phyloP scores from a whole-genome alignment of 345 rosid genomes.

The Eutrema yunnanense region DNA sequence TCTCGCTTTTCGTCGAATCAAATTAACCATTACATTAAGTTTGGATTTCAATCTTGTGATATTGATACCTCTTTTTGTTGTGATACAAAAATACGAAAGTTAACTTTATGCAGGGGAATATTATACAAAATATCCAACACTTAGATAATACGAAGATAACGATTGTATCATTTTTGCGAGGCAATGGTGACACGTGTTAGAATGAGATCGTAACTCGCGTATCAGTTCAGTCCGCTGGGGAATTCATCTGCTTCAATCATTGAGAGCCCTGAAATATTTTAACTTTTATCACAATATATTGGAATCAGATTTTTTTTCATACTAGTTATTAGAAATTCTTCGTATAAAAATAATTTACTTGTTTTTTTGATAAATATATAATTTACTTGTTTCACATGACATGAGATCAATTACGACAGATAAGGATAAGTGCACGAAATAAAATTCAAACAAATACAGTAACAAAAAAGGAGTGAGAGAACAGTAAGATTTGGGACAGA shows the following conservation, averaged over 20 bases:
- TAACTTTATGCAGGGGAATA: not conserved
- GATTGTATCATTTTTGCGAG: not conserved
- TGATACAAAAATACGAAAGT: not conserved
- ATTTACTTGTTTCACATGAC: not conserved
- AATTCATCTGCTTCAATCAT: constrained; percentile 13
- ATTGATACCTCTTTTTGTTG: not conserved
- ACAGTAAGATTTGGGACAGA: constrained; percentile 7
- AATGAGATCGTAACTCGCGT: not conserved
- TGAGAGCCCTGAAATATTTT: not conserved
- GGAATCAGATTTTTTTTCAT: not conserved
- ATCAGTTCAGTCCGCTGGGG: not conserved
- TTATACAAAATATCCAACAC: not conserved
- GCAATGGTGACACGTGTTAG: not conserved
- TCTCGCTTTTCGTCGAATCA: not conserved
- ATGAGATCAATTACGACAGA: not conserved
- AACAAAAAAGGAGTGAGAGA: constrained; percentile 3
- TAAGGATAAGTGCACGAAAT: not conserved
- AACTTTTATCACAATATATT: not conserved
- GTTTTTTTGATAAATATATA: too few species aligned
- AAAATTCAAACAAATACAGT: not conserved
- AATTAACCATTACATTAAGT: not conserved
- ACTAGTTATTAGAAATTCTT: not conserved
- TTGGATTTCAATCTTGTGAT: not conserved
- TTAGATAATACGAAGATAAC: not conserved
- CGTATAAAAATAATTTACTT: too few species aligned